Evolutionary conservation across 1,284 basidiomycete species (phyloP).

Genomic region (Pholiota adiposa): DNA sequence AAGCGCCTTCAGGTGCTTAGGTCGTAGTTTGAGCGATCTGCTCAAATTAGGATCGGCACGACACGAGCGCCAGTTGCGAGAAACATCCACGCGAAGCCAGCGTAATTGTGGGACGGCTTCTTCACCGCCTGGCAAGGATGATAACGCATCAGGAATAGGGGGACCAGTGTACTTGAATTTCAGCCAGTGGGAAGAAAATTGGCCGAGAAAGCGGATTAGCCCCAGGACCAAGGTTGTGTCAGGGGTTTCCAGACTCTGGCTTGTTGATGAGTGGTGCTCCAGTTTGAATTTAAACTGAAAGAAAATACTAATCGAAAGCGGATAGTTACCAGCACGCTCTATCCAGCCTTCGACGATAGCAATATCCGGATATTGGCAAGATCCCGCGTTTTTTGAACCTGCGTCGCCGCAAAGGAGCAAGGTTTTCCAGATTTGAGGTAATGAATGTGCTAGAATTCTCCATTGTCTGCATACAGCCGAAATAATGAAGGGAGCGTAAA

Average conservation of each 20-base stretch:
- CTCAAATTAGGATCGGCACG: too few species aligned
- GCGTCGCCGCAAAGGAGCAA: too few species aligned
- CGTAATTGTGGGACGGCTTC: not conserved
- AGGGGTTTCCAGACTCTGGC: too few species aligned
- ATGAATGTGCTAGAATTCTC: not conserved
- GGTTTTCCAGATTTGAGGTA: not conserved
- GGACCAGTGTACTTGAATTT: not conserved
- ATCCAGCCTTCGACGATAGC: not conserved
- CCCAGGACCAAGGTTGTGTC: too few species aligned
- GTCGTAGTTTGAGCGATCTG: not conserved
- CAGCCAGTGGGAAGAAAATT: not conserved
- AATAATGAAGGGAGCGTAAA: not conserved
- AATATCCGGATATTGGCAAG: not conserved
- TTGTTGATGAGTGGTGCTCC: too few species aligned
- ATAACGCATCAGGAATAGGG: not conserved
- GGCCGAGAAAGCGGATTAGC: not conserved
- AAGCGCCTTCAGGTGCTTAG: not conserved
- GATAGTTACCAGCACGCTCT: not conserved
- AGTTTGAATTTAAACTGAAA: too few species aligned
- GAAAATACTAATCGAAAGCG: not conserved
- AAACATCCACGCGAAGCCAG: not conserved
- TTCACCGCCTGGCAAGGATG: not conserved
- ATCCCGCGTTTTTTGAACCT: too few species aligned
- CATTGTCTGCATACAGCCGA: not conserved
- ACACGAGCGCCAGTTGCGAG: too few species aligned